phyloP scores from a whole-genome alignment of 306 rosid species.

The Quercus wislizeni region DNA sequence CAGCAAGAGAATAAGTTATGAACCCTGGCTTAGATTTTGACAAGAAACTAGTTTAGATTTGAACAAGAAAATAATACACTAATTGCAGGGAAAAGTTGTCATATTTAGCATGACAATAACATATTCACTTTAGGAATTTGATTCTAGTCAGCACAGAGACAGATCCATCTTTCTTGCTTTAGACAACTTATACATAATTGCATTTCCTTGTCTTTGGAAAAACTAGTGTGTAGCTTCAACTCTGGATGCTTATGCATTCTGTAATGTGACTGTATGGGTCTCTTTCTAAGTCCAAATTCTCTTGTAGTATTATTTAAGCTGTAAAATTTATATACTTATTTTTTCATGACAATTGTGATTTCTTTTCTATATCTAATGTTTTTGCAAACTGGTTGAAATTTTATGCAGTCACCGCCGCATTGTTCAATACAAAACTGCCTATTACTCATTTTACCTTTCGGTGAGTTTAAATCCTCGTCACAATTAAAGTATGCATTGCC shows the following conservation, averaged over 20 bases:
- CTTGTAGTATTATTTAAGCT: not conserved
- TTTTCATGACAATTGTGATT: not conserved
- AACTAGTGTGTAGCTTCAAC: not conserved
- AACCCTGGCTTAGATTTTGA: not conserved
- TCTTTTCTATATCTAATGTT: conserved; percentile 5
- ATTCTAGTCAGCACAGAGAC: not conserved
- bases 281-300: not conserved
- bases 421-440: conserved; percentile 92
- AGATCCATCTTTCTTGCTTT: not conserved
- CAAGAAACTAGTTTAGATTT: not conserved
- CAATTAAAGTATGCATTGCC: not conserved
- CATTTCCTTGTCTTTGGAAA: not conserved
- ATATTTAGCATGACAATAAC: not conserved
- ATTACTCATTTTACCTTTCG: conserved; percentile 94
- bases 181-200: not conserved
- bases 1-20: not conserved
- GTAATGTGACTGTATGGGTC: too few relatives aligned
- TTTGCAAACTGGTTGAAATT: not conserved
- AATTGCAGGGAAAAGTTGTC: too few relatives aligned
- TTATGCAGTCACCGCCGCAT: conserved; percentile 82
- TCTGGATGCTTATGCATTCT: too few relatives aligned
- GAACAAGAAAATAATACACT: not conserved
- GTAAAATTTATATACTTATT: not conserved
- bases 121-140: not conserved
- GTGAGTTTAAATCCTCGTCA: conserved; percentile 41